Evolutionary conservation across 306 rosid species (phyloP).

Genomic region (Dalbergia cochinchinensis): DNA sequence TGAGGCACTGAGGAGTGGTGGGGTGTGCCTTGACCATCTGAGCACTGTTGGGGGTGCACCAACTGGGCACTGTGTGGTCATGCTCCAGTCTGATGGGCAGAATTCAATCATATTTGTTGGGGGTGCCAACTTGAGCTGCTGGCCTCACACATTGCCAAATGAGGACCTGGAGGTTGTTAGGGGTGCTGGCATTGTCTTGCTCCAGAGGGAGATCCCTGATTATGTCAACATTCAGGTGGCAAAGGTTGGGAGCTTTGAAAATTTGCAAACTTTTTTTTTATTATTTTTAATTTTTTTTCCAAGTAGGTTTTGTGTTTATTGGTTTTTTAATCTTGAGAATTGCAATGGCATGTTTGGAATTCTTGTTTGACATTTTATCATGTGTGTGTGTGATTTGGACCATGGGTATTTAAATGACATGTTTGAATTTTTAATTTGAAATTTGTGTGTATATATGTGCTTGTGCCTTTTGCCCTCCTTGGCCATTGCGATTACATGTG

Average conservation of each 20-base stretch:
- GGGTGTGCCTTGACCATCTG: constrained; percentile 65
- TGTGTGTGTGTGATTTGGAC: background rate
- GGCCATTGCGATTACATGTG: too few species aligned
- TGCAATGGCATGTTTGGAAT: background rate
- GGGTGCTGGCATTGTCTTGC: constrained; percentile 82
- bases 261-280: background rate
- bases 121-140: constrained; percentile 79
- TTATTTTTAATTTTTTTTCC: background rate
- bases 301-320: background rate
- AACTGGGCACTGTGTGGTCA: constrained; percentile 89
- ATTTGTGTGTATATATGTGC: too few species aligned
- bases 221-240: constrained; percentile 82
- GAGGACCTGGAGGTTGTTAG: constrained; percentile 65
- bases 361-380: background rate
- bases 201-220: constrained; percentile 97
- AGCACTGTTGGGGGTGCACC: constrained; percentile 54
- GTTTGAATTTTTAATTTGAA: background rate
- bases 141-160: constrained; percentile 63
- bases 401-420: background rate
- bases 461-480: too few species aligned
- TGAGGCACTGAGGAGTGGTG: constrained; percentile 64
- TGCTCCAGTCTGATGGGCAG: constrained; percentile 85
- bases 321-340: background rate
- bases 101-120: constrained; percentile 89
- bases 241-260: constrained; percentile 58